Percentiles rank a stretch among this genome's conserved stretches.
Evolutionary conservation across 495 filamentous ascomycete genomes (phyloP).

Genomic region (Aspergillus kassunensis): DNA sequence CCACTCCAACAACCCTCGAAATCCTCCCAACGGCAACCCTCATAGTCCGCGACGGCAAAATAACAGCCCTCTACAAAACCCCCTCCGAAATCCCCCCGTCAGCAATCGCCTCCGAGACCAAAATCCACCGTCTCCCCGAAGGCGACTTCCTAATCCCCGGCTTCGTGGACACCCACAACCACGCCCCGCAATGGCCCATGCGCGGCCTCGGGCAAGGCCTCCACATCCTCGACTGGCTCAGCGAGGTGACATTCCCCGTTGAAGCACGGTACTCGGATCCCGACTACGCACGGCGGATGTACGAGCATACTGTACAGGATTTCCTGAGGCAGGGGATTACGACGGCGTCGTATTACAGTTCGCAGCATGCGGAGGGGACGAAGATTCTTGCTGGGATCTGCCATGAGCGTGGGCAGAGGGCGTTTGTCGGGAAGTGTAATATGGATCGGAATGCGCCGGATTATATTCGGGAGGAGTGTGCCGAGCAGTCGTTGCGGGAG

Average conservation of each 20-base stretch:
- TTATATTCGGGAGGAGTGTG: constrained; percentile 52
- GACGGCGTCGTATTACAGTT: constrained; percentile 63
- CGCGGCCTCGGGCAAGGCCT: constrained; percentile 56
- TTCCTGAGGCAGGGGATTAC: constrained; percentile 61
- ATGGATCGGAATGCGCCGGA: constrained; percentile 60
- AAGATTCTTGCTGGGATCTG: constrained; percentile 58
- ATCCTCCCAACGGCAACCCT: constrained; percentile 47
- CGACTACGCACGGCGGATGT: constrained; percentile 49
- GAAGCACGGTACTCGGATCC: constrained; percentile 55
- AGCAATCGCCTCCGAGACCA: constrained; percentile 8
- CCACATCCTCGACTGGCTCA: constrained; percentile 57
- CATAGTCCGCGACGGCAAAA: constrained; percentile 39
- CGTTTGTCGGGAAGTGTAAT: constrained; percentile 63
- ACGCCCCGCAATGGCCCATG: constrained; percentile 61
- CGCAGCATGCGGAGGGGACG: constrained; percentile 54
- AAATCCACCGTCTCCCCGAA: constrained; percentile 43
- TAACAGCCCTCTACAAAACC: constrained; percentile 37
- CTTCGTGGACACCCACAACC: constrained; percentile 63
- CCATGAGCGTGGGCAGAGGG: constrained; percentile 53
- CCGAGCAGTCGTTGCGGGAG: constrained; percentile 44
- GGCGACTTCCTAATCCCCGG: constrained; percentile 58
- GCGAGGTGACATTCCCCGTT: constrained; percentile 57
- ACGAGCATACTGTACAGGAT: constrained; percentile 50
- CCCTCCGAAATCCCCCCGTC: constrained; percentile 38
- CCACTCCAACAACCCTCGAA: constrained; percentile 34